These are phyloP conservation scores for Colletotrichum sp. DNA, from an alignment of 2,329 filamentous ascomycete genomes.

Conservation along the genomic window DNA sequence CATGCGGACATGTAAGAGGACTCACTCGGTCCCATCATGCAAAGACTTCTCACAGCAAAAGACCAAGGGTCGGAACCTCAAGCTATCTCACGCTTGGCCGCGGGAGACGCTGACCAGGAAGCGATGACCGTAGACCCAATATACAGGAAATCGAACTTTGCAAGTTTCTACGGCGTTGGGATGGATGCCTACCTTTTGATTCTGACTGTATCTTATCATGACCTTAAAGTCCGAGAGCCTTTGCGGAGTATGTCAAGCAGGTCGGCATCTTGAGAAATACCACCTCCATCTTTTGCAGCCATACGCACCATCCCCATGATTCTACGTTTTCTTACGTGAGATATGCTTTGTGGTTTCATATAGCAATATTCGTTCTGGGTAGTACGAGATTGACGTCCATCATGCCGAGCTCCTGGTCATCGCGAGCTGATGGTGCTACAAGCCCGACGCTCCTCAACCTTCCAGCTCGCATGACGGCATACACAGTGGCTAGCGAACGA, in stretches of 20 bases:
- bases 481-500: neutral
- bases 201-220: neutral
- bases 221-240: neutral
- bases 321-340: neutral
- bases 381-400: neutral
- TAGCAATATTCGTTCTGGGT: neutral
- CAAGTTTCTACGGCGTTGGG: neutral
- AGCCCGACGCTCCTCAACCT: neutral
- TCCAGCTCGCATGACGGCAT: neutral
- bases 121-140: neutral
- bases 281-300: neutral
- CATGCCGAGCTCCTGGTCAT: neutral
- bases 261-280: neutral
- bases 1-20: neutral
- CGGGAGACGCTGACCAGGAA: neutral
- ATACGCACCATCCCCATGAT: neutral
- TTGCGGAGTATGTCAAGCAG: neutral
- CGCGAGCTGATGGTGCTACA: neutral
- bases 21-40: neutral
- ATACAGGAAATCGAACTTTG: neutral
- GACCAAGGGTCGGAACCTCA: neutral
- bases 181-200: neutral
- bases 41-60: neutral
- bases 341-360: neutral
- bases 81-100: neutral